Base-by-base conservation (phyloP, 768 basidiomycete genomes). In the Trametes meyenii region DNA sequence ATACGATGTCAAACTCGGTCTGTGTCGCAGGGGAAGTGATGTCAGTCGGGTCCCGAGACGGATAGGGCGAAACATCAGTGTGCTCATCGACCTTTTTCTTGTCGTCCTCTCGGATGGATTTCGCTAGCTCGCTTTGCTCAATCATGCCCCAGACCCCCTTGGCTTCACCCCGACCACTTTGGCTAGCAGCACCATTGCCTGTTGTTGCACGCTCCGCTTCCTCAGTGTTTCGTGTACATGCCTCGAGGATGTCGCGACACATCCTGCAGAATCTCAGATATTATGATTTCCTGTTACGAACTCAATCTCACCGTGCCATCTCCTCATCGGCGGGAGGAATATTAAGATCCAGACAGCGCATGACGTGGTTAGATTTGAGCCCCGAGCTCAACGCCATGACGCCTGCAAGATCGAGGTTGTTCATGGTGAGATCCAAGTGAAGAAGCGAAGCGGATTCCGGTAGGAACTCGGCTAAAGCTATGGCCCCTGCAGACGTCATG, bases 401-500 rank as follows among this genome's bases (percentile, higher is more conserved):
- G 17, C 93, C 96, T 0, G 96, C 95, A 38, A 94, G 80, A 69
- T 94, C 94, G 35, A 98, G 77, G 6, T 79, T 74, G 72, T 96
- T 96, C 66, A 82, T 77, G 0, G 94, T 97, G 29, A 97, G 76
- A 74, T 98, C 97, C 55, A 99, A 86, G 73, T 98, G 96, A 0
- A 98, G 80, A 5, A 99, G 80, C 0, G 89, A 90, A 17, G 81
- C 83, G 0, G 92, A 88, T 72, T 98, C 96, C 0, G 96, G 95
- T 0, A 98, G 84, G 78, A 97, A 98, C 73, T 98, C 96, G 2
- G 96, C 97, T 1, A 98, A 83, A 0, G 94, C 90, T 64, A 98
- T 98, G 0, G 96, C 96, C 1, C 94, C 95, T 0, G 87, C 78
- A 0, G 92, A 90, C 0, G 85, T 84, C 70, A 98, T 83, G 4